These are phyloP conservation scores for Quercus agrifolia DNA, from an alignment of 306 rosid genomes.

Conservation along the genomic window DNA sequence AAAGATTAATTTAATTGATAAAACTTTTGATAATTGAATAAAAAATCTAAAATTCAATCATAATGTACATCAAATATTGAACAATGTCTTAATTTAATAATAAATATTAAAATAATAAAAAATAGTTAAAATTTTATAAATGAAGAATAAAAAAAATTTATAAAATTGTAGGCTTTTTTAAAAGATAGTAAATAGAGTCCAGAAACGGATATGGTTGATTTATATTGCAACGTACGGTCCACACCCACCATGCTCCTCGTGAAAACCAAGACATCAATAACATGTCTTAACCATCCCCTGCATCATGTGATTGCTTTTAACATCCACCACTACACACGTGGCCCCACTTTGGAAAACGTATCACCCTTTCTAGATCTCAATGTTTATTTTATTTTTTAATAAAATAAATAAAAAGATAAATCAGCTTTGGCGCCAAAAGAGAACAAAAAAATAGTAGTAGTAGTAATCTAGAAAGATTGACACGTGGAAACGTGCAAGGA, in stretches of 20 bases:
- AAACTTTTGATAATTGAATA: no score
- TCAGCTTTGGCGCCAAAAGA: not conserved
- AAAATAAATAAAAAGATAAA: not conserved
- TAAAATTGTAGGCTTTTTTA: no score
- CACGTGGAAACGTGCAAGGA: slow-evolving; percentile 33
- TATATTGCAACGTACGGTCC: not conserved
- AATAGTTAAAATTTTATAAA: no score
- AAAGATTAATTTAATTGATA: no score
- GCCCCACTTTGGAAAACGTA: not conserved
- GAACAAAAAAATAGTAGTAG: not conserved
- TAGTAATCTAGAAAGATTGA: not conserved
- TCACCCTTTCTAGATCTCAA: not conserved
- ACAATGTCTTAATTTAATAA: no score
- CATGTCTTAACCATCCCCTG: not conserved
- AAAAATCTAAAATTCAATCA: rapidly evolving
- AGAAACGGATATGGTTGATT: not conserved
- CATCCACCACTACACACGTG: not conserved
- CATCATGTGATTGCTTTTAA: slow-evolving; percentile 18
- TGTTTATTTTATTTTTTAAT: not conserved
- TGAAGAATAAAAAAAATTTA: no score
- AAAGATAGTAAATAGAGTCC: no score
- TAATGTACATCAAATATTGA: rapidly evolving
- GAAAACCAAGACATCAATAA: slow-evolving; percentile 17
- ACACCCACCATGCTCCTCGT: slow-evolving; percentile 9
- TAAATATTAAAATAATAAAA: rapidly evolving